Percentiles rank a stretch among this genome's conserved stretches.
These are phyloP conservation scores for Pichia nakasei DNA, from an alignment of 805 yeast species.

Conservation along the genomic window DNA sequence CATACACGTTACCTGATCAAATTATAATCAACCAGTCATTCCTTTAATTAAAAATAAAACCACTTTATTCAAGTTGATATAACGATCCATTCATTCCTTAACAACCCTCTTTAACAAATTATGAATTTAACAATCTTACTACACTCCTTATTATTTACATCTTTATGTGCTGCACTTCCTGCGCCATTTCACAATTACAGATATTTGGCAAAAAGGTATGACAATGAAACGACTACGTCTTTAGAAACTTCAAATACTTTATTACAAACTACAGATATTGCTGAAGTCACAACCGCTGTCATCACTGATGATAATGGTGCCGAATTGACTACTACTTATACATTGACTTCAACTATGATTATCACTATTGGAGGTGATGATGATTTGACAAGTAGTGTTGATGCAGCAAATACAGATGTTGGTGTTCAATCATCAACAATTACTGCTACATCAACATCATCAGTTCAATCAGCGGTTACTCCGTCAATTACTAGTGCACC, in stretches of 20 bases:
- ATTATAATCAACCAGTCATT: conserved; percentile 9
- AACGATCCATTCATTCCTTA: conserved; percentile 5
- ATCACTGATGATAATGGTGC: conserved; percentile 4
- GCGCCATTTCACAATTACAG: not conserved
- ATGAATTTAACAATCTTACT: not conserved
- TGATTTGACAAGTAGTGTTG: conserved; percentile 1
- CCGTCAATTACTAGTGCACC: conserved; percentile 5
- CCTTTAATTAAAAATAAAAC: not conserved
- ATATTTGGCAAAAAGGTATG: not conserved
- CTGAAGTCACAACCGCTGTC: not conserved
- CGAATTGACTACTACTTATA: conserved; percentile 1
- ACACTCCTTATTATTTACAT: not conserved
- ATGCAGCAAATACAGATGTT: not conserved
- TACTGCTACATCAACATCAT: not conserved
- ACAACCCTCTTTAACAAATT: not conserved
- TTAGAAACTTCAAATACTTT: not conserved
- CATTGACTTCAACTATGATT: conserved; percentile 5
- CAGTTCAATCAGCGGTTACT: not conserved
- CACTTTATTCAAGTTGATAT: not conserved
- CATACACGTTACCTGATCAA: not conserved
- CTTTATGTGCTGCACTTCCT: conserved; percentile 4
- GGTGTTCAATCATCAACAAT: not conserved
- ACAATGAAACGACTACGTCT: not conserved
- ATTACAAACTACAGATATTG: not conserved
- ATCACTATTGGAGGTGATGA: conserved; percentile 3